phyloP scores from a whole-genome alignment of 495 filamentous ascomycete species.

The Aspergillus haitiensis region DNA sequence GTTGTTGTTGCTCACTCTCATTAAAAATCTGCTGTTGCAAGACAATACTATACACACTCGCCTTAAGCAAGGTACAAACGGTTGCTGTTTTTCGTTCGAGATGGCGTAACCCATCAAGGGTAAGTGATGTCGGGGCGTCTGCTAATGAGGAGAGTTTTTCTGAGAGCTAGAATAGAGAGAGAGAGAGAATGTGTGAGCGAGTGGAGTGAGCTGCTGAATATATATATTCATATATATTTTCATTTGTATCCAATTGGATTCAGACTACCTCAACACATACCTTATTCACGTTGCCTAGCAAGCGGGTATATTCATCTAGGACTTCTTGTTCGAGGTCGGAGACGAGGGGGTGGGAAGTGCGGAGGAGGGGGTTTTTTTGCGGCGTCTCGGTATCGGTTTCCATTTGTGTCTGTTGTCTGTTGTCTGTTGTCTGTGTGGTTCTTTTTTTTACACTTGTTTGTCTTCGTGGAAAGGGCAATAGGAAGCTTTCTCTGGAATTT shows the following conservation, averaged over 20 bases:
- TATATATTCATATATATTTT: too few species aligned
- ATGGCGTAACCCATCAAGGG: conserved; percentile 72
- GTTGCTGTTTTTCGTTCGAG: conserved; percentile 92
- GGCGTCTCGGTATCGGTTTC: background rate
- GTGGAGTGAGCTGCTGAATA: too few species aligned
- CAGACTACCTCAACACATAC: conserved; percentile 48
- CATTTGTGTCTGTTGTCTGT: background rate
- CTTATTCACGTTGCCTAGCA: conserved; percentile 89
- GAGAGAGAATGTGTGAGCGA: too few species aligned
- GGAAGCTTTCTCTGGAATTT: too few species aligned
- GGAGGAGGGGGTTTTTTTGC: conserved; percentile 41
- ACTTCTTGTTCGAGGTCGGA: conserved; percentile 90
- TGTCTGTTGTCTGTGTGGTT: conserved; percentile 5
- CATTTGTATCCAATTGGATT: too few species aligned
- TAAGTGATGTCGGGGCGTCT: conserved; percentile 36
- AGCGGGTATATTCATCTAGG: conserved; percentile 83
- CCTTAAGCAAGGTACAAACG: conserved; percentile 93
- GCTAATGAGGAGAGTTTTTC: conserved; percentile 41
- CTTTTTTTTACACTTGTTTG: background rate
- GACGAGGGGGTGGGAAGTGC: conserved; percentile 39
- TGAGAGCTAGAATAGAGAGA: conserved; percentile 35
- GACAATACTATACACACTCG: conserved; percentile 97
- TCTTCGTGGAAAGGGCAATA: too few species aligned
- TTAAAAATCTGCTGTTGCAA: conserved; percentile 91
- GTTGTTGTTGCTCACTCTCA: conserved; percentile 47